phyloP scores from a whole-genome alignment of 1,284 basidiomycete genomes.

The Marasmius tenuissimus region DNA sequence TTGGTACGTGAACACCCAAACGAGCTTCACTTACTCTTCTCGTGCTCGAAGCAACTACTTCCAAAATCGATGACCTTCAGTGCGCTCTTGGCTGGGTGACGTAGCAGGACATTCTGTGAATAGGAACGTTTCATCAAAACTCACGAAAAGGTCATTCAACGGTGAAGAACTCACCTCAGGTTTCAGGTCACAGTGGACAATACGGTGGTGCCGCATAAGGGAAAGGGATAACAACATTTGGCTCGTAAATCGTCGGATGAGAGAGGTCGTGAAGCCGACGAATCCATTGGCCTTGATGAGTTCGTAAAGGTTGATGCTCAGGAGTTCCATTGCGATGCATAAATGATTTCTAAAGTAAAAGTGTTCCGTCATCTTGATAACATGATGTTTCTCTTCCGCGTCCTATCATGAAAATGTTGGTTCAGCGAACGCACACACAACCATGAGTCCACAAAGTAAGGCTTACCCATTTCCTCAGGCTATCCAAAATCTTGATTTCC shows the following conservation, averaged over 20 bases:
- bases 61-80: constrained; percentile 99
- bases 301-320: constrained; percentile 99
- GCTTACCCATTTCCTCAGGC: constrained; percentile 93
- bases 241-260: constrained; percentile 95
- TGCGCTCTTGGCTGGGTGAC: constrained; percentile 93
- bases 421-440: neutral
- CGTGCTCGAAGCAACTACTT: constrained; percentile 97
- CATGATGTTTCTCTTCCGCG: constrained; percentile 93
- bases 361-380: constrained; percentile 98
- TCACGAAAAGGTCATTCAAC: constrained; percentile 1
- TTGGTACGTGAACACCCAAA: neutral
- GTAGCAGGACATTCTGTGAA: constrained; percentile 86
- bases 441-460: neutral
- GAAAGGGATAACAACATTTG: constrained; percentile 93
- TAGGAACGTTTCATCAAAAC: constrained; percentile 6
- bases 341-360: constrained; percentile 98
- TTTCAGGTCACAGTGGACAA: constrained; percentile 99
- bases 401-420: constrained; percentile 55
- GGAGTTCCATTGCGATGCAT: constrained; percentile 97
- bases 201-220: constrained; percentile 93
- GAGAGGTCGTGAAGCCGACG: constrained; percentile 90
- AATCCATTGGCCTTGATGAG: constrained; percentile 99
- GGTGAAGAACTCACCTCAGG: constrained; percentile 69
- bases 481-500: constrained; percentile 98
- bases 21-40: constrained; percentile 77